Conservation (phyloP, 1,139 yeast species). For the Candida mesenterica region DNA sequence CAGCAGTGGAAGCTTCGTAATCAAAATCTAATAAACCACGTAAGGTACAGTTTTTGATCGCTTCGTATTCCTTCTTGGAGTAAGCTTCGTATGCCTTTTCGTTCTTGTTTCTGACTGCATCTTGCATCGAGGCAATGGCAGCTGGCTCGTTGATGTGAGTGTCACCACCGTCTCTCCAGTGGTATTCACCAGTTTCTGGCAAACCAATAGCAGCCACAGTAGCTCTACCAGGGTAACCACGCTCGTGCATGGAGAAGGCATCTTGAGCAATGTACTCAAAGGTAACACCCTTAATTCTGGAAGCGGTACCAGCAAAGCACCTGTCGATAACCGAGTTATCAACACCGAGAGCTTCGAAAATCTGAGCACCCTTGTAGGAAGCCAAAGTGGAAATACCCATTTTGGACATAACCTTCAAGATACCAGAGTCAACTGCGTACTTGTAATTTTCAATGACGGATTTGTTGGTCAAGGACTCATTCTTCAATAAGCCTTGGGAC, state of each 20-base stretch:
- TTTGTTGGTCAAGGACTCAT: slow-evolving; percentile 53
- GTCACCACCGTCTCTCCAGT: slow-evolving; percentile 99
- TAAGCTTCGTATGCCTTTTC: slow-evolving; percentile 90
- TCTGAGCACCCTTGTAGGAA: slow-evolving; percentile 97
- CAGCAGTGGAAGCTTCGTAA: slow-evolving; percentile 63
- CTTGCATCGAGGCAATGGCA: slow-evolving; percentile 93
- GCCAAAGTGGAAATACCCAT: slow-evolving; percentile 99
- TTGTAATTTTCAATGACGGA: slow-evolving; percentile 73
- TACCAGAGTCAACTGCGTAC: slow-evolving; percentile 83
- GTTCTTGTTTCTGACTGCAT: slow-evolving; percentile 94
- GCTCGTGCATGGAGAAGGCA: slow-evolving; percentile 88
- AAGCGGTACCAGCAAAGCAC: slow-evolving; percentile 96
- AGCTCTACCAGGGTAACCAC: slow-evolving; percentile 81
- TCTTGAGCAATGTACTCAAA: slow-evolving; percentile 96
- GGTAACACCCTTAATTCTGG: slow-evolving; percentile 93
- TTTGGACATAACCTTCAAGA: slow-evolving; percentile 95
- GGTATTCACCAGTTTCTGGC: slow-evolving; percentile 96
- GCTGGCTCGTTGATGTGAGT: slow-evolving; percentile 92
- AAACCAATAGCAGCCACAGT: slow-evolving; percentile 71
- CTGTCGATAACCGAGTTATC: slow-evolving; percentile 94
- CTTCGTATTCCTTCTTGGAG: slow-evolving; percentile 86
- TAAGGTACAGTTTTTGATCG: slow-evolving; percentile 87
- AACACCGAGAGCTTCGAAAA: slow-evolving; percentile 93
- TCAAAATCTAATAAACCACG: slow-evolving; percentile 94
- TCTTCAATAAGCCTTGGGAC: slow-evolving; percentile 71